phyloP scores from a whole-genome alignment of 805 yeast genomes.

The Candida patagonica region DNA sequence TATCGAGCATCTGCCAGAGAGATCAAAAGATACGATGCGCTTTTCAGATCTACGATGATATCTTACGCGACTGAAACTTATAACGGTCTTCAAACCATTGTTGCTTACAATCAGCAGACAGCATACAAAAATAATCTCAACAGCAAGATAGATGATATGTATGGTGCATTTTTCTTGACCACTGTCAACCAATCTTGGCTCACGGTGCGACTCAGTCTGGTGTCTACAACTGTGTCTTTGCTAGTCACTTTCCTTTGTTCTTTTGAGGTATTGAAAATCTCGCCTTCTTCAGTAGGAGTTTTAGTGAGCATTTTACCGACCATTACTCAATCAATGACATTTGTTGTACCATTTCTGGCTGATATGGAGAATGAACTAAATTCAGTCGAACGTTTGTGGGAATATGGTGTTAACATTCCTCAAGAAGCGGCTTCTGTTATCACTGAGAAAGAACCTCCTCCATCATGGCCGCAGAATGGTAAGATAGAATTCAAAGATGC shows the following conservation, averaged over 20 bases:
- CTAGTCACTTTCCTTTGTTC: slow-evolving; percentile 50
- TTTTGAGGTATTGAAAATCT: slow-evolving; percentile 45
- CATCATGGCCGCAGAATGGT: slow-evolving; percentile 61
- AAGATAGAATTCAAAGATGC: slow-evolving; percentile 47
- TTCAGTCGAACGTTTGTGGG: slow-evolving; percentile 52
- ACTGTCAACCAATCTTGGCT: slow-evolving; percentile 67
- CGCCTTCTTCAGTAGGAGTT: slow-evolving; percentile 56
- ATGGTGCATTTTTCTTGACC: slow-evolving; percentile 54
- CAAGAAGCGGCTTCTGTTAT: slow-evolving; percentile 46
- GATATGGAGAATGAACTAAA: slow-evolving; percentile 69
- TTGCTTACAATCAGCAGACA: slow-evolving; percentile 40
- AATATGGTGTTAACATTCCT: slow-evolving; percentile 49
- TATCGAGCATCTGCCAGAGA: slow-evolving; percentile 68
- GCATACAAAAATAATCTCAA: slow-evolving; percentile 41
- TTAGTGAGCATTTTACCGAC: slow-evolving; percentile 49
- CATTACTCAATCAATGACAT: slow-evolving; percentile 50
- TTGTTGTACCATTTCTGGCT: slow-evolving; percentile 65
- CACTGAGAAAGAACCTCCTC: slow-evolving; percentile 28
- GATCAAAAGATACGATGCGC: slow-evolving; percentile 62
- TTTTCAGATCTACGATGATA: slow-evolving; percentile 58
- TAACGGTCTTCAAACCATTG: slow-evolving; percentile 54
- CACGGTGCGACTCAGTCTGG: slow-evolving; percentile 46
- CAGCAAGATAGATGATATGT: slow-evolving; percentile 44
- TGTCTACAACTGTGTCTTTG: slow-evolving; percentile 42
- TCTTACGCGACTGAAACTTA: slow-evolving; percentile 61